A percentile compares a stretch with the other conserved stretches of the same genome.
Conservation (phyloP, 108 stramenopile species). For the Parietichytrium sp. region DNA sequence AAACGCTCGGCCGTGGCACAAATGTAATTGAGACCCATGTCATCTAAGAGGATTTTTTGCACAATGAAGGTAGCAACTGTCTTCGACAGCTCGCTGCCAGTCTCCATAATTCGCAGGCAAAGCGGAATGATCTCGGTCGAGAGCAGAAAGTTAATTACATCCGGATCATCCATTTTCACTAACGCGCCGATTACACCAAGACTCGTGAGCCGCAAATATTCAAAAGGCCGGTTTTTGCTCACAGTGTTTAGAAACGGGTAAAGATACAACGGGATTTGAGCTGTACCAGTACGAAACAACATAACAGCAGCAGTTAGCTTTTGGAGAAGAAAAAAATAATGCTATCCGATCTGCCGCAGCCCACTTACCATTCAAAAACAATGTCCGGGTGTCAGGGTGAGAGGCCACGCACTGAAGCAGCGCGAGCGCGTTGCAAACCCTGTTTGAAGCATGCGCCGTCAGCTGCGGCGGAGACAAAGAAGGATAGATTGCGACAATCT, state of each 20-base stretch:
- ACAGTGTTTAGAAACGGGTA: constrained; percentile 98
- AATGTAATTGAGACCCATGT: constrained; percentile 92
- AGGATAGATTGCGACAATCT: constrained; percentile 96
- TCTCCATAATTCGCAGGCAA: constrained; percentile 79
- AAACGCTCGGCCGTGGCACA: constrained; percentile 98
- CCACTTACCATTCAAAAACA: constrained; percentile 69
- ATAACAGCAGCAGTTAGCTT: no score
- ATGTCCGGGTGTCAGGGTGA: constrained; percentile 87
- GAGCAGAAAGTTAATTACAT: constrained; percentile 91
- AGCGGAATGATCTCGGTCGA: constrained; percentile 84
- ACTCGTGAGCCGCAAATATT: constrained; percentile 91
- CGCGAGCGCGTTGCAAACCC: constrained; percentile 97
- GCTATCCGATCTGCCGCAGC: no score
- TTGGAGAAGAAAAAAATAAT: no score
- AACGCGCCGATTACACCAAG: constrained; percentile 97
- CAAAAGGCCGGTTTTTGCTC: constrained; percentile 88
- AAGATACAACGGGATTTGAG: constrained; percentile 94
- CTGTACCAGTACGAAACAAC: constrained; percentile 44
- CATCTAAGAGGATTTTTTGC: constrained; percentile 96
- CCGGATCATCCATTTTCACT: constrained; percentile 93
- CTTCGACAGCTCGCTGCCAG: constrained; percentile 90
- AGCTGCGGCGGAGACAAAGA: constrained; percentile 90
- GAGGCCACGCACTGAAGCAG: constrained; percentile 96
- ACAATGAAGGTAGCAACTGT: constrained; percentile 95
- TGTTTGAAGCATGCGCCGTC: constrained; percentile 89